Conservation (phyloP, 805 yeast species). For the Saccharomycopsis schoenii region DNA sequence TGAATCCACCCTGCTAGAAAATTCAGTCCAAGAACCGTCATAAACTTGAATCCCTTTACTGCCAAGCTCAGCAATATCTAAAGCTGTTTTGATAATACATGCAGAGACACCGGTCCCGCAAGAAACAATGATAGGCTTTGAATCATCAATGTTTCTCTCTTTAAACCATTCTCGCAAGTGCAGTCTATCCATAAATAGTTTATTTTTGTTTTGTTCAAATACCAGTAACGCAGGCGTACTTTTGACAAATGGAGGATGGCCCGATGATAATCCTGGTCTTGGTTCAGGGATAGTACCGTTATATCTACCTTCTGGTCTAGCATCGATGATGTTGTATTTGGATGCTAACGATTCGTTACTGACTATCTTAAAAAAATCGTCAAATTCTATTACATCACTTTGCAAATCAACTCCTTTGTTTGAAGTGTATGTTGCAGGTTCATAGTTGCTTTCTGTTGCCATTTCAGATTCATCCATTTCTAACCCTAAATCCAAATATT, state of each 20-base stretch:
- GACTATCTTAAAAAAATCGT: constrained; percentile 30
- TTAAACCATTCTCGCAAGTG: constrained; percentile 39
- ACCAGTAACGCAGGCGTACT: constrained; percentile 68
- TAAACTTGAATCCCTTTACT: constrained; percentile 44
- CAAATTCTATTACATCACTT: constrained; percentile 48
- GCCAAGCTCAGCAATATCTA: constrained; percentile 42
- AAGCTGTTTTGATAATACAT: constrained; percentile 70
- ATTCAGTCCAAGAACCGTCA: constrained; percentile 89
- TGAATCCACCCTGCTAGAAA: constrained; percentile 48
- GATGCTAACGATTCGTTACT: constrained; percentile 30
- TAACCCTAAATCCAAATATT: constrained; percentile 37
- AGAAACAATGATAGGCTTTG: constrained; percentile 70
- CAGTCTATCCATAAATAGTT: constrained; percentile 38
- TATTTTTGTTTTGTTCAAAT: constrained; percentile 33
- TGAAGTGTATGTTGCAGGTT: constrained; percentile 1
- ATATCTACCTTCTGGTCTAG: constrained; percentile 68
- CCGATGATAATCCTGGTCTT: constrained; percentile 76
- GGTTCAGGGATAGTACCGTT: constrained; percentile 82
- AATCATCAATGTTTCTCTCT: constrained; percentile 28
- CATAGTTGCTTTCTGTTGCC: constrained; percentile 3
- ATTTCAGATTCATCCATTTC: constrained; percentile 7
- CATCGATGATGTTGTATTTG: constrained; percentile 60
- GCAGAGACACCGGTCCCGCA: constrained; percentile 98
- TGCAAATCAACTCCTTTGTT: constrained; percentile 25
- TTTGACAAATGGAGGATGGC: constrained; percentile 77